A percentile compares a stretch with the other conserved stretches of the same genome.
Conservation (phyloP, 306 rosid genomes). For the Vicia sativa region DNA sequence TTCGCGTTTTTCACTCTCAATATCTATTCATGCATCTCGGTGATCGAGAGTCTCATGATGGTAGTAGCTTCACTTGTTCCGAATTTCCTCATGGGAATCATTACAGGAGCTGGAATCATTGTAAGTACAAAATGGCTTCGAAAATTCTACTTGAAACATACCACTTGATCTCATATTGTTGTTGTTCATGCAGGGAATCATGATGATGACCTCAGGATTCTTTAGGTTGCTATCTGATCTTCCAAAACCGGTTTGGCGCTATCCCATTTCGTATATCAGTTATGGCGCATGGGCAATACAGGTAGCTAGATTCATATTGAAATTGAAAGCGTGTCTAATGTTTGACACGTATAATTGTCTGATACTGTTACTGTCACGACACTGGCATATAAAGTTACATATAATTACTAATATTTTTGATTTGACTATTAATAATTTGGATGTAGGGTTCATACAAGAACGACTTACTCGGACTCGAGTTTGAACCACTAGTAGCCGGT, state of each 20-base stretch:
- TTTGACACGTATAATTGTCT: background rate
- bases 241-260: constrained; percentile 75
- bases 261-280: constrained; percentile 65
- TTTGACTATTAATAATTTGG: background rate
- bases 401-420: background rate
- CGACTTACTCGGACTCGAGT: constrained; percentile 71
- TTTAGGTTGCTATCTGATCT: constrained; percentile 64
- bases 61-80: constrained; percentile 97
- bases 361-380: no score
- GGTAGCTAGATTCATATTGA: constrained; percentile 39
- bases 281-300: constrained; percentile 67
- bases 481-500: constrained; percentile 55
- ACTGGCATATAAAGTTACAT: background rate
- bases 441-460: constrained; percentile 66
- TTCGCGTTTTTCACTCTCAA: constrained; percentile 70
- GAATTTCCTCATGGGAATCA: constrained; percentile 94
- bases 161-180: background rate
- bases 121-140: constrained; percentile 51
- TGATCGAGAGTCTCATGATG: constrained; percentile 98
- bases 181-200: constrained; percentile 69
- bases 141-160: constrained; percentile 5
- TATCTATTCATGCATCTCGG: constrained; percentile 71
- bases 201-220: constrained; percentile 92
- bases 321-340: background rate
- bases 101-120: constrained; percentile 94